Conservation (phyloP, 441 rosid genomes). For the Corymbia citriodora region DNA sequence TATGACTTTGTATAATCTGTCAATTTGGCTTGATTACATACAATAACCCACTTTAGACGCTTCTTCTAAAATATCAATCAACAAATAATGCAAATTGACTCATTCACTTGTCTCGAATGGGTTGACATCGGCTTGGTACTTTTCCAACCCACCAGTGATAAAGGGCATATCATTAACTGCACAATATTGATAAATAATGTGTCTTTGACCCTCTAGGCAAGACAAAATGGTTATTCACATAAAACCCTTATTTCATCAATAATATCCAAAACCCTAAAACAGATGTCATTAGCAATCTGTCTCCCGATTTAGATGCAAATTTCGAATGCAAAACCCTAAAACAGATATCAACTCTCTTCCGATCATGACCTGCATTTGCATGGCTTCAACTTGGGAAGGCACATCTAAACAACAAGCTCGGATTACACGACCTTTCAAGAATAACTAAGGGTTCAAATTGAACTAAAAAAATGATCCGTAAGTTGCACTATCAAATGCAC, state of each 20-base stretch:
- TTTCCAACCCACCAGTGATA: background rate
- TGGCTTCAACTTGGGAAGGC: background rate
- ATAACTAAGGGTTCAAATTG: background rate
- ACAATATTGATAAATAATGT: background rate
- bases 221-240: background rate
- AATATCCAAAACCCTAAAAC: background rate
- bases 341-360: background rate
- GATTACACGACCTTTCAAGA: background rate
- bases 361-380: background rate
- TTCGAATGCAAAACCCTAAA: background rate
- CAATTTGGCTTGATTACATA: background rate
- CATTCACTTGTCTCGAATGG: background rate
- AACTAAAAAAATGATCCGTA: background rate
- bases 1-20: background rate
- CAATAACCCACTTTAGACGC: background rate
- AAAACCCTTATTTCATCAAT: background rate
- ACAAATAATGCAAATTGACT: background rate
- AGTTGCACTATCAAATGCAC: background rate
- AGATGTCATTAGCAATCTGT: background rate
- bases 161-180: background rate
- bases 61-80: background rate
- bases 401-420: background rate
- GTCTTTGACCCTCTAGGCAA: background rate
- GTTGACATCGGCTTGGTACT: background rate
- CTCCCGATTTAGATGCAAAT: background rate